These are phyloP conservation scores for Ogataea pini DNA, from an alignment of 805 yeast species.

Conservation along the genomic window DNA sequence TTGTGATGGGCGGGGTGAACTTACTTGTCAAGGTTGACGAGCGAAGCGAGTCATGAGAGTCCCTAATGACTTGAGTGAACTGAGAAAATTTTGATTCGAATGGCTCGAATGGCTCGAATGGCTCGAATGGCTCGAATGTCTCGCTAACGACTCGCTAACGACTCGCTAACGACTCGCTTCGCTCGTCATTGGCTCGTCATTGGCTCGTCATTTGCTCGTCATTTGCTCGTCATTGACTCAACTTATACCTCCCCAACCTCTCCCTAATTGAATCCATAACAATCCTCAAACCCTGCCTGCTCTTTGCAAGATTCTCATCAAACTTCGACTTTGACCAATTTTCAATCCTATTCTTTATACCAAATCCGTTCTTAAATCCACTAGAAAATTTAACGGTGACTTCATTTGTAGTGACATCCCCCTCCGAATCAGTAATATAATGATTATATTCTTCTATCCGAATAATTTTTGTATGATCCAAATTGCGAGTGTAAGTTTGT, in stretches of 20 bases:
- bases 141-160: neutral
- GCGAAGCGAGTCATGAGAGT: neutral
- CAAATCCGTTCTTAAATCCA: constrained; percentile 55
- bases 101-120: no score
- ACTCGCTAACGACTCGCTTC: neutral
- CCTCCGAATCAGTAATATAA: constrained; percentile 47
- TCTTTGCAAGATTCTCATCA: constrained; percentile 61
- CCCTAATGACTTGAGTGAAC: neutral
- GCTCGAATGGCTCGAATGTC: no score
- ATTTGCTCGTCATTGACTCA: no score
- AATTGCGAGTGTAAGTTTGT: constrained; percentile 73
- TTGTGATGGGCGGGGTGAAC: no score
- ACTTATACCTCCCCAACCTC: constrained; percentile 13
- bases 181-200: neutral
- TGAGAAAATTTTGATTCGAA: no score
- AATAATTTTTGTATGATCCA: constrained; percentile 79
- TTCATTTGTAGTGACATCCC: constrained; percentile 46
- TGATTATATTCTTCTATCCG: constrained; percentile 75
- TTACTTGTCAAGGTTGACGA: constrained; percentile 2
- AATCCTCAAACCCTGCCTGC: constrained; percentile 70
- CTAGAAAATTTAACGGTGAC: constrained; percentile 65
- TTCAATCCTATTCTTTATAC: constrained; percentile 75
- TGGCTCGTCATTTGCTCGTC: no score
- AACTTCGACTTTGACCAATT: constrained; percentile 76
- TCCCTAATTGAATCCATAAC: constrained; percentile 59